A percentile compares a stretch with the other conserved stretches of the same genome.
phyloP scores from a whole-genome alignment of 2,329 filamentous ascomycete genomes.

The Penicillium verrucosum region DNA sequence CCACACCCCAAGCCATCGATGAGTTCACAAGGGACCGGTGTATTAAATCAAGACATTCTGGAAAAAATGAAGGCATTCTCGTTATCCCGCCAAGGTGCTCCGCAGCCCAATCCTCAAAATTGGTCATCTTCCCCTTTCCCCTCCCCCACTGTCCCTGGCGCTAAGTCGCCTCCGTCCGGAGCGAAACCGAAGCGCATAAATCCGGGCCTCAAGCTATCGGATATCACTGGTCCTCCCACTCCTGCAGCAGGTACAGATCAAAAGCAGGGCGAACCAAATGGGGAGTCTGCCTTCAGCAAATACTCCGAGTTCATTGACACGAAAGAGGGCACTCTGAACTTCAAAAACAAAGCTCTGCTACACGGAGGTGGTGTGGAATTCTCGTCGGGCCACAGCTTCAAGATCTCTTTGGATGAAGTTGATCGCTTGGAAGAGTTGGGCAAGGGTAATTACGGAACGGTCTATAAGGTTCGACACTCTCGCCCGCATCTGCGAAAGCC shows the following conservation, averaged over 20 bases:
- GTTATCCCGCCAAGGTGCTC: slow-evolving; percentile 60
- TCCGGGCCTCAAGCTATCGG: slow-evolving; percentile 47
- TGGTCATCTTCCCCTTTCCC: slow-evolving; percentile 32
- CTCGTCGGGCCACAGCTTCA: slow-evolving; percentile 81
- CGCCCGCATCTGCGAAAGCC: slow-evolving; percentile 62
- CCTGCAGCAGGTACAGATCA: slow-evolving; percentile 28
- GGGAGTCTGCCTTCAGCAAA: slow-evolving; percentile 58
- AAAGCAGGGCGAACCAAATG: slow-evolving; percentile 21
- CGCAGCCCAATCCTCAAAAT: slow-evolving; percentile 37
- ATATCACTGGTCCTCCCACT: slow-evolving; percentile 49
- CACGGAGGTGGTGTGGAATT: slow-evolving; percentile 90
- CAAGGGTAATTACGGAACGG: slow-evolving; percentile 97
- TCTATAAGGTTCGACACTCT: slow-evolving; percentile 91
- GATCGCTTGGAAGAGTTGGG: slow-evolving; percentile 90
- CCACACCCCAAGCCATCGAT: slow-evolving; percentile 33
- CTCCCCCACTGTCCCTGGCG: slow-evolving; percentile 44
- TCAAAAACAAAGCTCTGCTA: slow-evolving; percentile 87
- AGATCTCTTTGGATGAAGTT: slow-evolving; percentile 92
- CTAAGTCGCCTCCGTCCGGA: slow-evolving; percentile 42
- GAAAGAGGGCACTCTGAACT: slow-evolving; percentile 85
- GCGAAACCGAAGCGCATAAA: slow-evolving; percentile 48
- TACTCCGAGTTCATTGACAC: slow-evolving; percentile 84
- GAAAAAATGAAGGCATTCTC: slow-evolving; percentile 69
- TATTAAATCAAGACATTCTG: slow-evolving; percentile 61
- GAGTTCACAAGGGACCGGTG: slow-evolving; percentile 44